Percentiles rank a stretch among this genome's conserved stretches.
phyloP scores from a whole-genome alignment of 208 protist species.

The Lotmaria passim region DNA sequence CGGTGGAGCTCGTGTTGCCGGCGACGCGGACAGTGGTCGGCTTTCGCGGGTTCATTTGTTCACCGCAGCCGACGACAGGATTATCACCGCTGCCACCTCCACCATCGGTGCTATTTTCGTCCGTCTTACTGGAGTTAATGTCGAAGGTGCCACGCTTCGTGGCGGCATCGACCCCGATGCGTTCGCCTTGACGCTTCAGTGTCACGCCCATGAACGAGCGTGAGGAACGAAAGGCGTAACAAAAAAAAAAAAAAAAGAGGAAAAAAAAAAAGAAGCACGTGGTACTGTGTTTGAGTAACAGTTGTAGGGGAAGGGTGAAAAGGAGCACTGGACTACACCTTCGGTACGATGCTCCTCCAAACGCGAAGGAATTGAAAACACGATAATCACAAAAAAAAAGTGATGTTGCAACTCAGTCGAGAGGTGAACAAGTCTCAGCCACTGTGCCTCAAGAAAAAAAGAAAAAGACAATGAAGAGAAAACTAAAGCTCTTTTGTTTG shows the following conservation, averaged over 20 bases:
- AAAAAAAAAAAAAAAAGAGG: slow-evolving; percentile 4
- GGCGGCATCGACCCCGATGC: not conserved
- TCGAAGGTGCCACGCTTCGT: not conserved
- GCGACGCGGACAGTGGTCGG: not conserved
- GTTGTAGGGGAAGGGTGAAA: not conserved
- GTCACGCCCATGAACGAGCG: slow-evolving; percentile 23
- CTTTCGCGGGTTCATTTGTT: not conserved
- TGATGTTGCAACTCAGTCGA: too few relatives aligned
- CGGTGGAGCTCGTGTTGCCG: slow-evolving; percentile 16
- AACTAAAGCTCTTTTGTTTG: not conserved
- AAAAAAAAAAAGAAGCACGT: not conserved
- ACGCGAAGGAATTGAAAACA: not conserved
- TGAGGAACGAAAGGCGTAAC: not conserved
- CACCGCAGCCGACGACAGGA: not conserved
- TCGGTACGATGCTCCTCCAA: not conserved
- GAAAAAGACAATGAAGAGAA: not conserved
- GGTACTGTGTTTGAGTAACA: not conserved
- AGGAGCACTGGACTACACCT: not conserved
- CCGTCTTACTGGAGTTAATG: slow-evolving; percentile 1
- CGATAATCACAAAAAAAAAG: too few relatives aligned
- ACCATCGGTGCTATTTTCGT: not conserved
- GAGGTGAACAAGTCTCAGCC: too few relatives aligned
- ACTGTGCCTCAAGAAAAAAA: not conserved
- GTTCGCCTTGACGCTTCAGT: slow-evolving; percentile 8
- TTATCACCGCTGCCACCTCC: not conserved